Conservation (phyloP, 345 rosid species). For the Geranium rotundifolium region DNA sequence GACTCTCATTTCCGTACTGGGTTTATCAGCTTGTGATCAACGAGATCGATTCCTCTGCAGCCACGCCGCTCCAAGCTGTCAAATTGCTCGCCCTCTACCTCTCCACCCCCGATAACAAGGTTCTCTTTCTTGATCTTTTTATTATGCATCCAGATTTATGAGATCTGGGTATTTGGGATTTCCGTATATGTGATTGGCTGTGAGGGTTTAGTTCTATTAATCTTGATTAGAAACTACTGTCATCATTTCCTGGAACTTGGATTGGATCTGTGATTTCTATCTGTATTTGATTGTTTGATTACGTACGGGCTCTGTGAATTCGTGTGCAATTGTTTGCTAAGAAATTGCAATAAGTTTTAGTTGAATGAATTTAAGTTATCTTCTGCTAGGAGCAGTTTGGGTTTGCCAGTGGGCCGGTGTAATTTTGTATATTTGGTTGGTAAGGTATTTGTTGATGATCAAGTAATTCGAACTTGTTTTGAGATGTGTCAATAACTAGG, state of each 20-base stretch:
- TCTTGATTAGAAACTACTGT: neutral
- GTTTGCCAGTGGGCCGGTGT: too few species aligned
- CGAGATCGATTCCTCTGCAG: constrained; percentile 78
- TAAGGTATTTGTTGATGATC: too few species aligned
- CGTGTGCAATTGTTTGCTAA: too few species aligned
- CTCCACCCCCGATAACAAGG: constrained; percentile 64
- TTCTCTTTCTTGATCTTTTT: constrained; percentile 8
- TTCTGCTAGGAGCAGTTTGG: too few species aligned
- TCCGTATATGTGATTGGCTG: neutral
- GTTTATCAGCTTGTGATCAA: constrained; percentile 57
- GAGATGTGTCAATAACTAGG: neutral
- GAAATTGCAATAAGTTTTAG: too few species aligned
- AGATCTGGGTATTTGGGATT: neutral
- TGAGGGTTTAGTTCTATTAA: neutral
- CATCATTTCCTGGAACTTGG: neutral
- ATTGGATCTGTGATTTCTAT: too few species aligned
- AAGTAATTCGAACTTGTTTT: neutral
- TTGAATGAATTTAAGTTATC: too few species aligned
- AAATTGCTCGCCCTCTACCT: constrained; percentile 81
- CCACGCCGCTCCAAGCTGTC: constrained; percentile 93
- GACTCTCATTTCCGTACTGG: neutral
- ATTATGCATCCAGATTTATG: neutral
- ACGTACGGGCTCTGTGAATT: too few species aligned
- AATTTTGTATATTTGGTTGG: too few species aligned
- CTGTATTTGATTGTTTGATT: too few species aligned